Percentiles rank a stretch among this genome's conserved stretches.
Conservation (phyloP, 1,284 basidiomycete species). For the Malassezia vespertilionis region DNA sequence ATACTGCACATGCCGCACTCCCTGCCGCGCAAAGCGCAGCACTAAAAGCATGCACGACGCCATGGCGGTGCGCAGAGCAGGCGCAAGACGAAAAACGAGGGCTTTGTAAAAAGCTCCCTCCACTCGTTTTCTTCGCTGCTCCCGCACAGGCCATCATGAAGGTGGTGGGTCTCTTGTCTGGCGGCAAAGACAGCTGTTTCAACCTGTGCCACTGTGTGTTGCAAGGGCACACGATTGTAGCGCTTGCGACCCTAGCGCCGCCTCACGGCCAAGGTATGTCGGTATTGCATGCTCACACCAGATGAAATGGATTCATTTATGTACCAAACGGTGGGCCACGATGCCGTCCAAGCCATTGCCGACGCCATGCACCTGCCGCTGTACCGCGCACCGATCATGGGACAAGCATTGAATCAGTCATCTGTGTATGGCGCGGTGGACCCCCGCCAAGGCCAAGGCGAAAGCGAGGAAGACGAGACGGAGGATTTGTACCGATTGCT, state of each 20-base stretch:
- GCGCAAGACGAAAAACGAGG: too few species aligned
- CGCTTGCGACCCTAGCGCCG: slow-evolving; percentile 78
- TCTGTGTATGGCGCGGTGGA: slow-evolving; percentile 65
- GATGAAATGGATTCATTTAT: slow-evolving; percentile 98
- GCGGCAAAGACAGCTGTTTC: slow-evolving; percentile 96
- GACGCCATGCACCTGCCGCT: slow-evolving; percentile 74
- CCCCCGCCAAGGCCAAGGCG: slow-evolving; percentile 46
- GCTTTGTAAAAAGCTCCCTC: too few species aligned
- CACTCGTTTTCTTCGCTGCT: too few species aligned
- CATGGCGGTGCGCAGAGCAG: too few species aligned
- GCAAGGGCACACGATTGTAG: slow-evolving; percentile 78
- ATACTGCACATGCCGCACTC: too few species aligned
- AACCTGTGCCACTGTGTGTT: slow-evolving; percentile 78
- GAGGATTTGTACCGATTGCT: slow-evolving; percentile 82
- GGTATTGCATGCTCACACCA: slow-evolving; percentile 45
- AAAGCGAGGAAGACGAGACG: slow-evolving; percentile 69
- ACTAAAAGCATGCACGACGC: too few species aligned
- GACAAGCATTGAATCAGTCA: slow-evolving; percentile 67
- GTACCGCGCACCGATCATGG: slow-evolving; percentile 68
- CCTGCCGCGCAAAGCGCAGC: too few species aligned
- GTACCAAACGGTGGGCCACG: slow-evolving; percentile 95
- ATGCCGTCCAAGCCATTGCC: slow-evolving; percentile 77
- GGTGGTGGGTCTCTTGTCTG: slow-evolving; percentile 86
- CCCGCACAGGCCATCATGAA: slow-evolving; percentile 57
- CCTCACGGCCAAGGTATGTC: slow-evolving; percentile 56